These are phyloP conservation scores for Venturia pyrina DNA, from an alignment of 2,329 filamentous ascomycete species.

Conservation along the genomic window DNA sequence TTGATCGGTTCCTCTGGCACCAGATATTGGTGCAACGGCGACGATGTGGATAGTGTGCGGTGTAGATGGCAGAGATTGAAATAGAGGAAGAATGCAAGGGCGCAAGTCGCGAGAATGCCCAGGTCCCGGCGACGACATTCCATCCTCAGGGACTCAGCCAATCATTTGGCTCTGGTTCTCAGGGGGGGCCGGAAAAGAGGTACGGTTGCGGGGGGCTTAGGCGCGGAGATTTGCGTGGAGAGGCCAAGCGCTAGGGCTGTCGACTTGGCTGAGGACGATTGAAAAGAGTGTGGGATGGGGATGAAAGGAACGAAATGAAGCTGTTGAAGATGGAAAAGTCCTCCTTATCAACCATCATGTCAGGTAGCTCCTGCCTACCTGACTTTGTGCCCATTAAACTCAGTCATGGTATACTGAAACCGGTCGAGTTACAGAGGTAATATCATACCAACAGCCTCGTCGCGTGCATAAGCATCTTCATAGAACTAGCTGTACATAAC, in stretches of 20 bases:
- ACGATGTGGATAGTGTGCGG: not conserved
- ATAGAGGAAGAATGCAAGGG: conserved; percentile 12
- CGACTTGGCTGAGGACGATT: conserved; percentile 25
- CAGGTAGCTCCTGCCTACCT: not conserved
- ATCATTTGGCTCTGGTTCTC: not conserved
- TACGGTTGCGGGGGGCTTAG: not conserved
- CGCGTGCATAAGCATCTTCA: not conserved
- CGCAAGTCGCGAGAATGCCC: conserved; percentile 5
- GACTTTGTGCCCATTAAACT: not conserved
- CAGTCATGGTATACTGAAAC: not conserved
- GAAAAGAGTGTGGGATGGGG: not conserved
- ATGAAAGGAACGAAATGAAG: not conserved
- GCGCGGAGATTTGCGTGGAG: not conserved
- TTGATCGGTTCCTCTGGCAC: not conserved
- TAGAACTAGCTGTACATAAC: not conserved
- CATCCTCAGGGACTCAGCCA: conserved; percentile 3
- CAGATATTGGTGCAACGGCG: not conserved
- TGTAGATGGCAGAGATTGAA: conserved; percentile 8
- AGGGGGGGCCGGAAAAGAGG: not conserved
- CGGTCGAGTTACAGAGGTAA: not conserved
- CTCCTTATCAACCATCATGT: not conserved
- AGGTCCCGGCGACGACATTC: conserved; percentile 6
- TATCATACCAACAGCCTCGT: not conserved
- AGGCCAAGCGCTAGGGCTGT: not conserved
- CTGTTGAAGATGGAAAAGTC: not conserved